Evolutionary conservation across 108 stramenopile genomes (phyloP).

Genomic region (Skeletonema tropicum): DNA sequence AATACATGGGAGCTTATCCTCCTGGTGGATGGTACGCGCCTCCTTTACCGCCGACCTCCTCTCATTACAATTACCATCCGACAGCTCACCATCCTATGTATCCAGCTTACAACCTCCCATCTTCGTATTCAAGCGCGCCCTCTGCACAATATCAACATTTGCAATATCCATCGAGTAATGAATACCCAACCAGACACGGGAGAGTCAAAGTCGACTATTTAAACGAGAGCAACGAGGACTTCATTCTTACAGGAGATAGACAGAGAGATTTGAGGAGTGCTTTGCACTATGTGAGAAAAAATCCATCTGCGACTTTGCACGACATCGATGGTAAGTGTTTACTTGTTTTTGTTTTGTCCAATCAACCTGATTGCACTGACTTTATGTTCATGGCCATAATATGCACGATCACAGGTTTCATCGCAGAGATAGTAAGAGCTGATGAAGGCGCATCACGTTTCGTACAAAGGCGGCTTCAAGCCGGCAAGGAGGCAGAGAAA

Average conservation of each 20-base stretch:
- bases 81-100: not conserved
- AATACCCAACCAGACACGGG: not conserved
- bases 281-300: slow-evolving; percentile 16
- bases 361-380: not conserved
- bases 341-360: not conserved
- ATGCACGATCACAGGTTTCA: slow-evolving; percentile 11
- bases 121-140: not conserved
- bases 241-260: not conserved
- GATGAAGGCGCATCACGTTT: slow-evolving; percentile 76
- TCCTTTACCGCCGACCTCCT: not conserved
- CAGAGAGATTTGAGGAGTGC: slow-evolving; percentile 8
- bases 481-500: slow-evolving; percentile 72
- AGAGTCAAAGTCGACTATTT: not conserved
- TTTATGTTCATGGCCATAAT: not conserved
- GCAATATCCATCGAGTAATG: not conserved
- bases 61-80: slow-evolving; percentile 5
- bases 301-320: slow-evolving; percentile 25
- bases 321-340: slow-evolving; percentile 29
- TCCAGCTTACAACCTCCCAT: not conserved
- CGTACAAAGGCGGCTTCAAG: slow-evolving; percentile 90
- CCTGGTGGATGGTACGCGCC: not conserved
- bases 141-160: not conserved
- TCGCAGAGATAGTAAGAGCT: slow-evolving; percentile 22
- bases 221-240: not conserved
- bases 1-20: not conserved